Conservation (phyloP, 768 basidiomycete genomes). For the Hygrophoropsis aurantiaca region DNA sequence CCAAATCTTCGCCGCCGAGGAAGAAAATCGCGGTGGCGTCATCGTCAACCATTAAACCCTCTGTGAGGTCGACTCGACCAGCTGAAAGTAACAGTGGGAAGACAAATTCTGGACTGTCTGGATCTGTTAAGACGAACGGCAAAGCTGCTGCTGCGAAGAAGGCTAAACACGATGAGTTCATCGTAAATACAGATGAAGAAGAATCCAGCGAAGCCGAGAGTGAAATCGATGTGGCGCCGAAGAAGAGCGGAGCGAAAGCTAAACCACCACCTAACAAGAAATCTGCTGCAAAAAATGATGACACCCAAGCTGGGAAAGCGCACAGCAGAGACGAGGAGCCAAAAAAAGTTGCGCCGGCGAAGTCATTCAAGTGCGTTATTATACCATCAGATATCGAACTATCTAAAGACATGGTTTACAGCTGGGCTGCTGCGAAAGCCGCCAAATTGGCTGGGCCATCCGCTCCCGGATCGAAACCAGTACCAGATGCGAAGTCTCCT, state of each 20-base stretch:
- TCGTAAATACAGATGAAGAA: slow-evolving; percentile 25
- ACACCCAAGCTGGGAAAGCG: slow-evolving; percentile 15
- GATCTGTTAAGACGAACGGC: neutral
- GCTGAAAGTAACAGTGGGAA: neutral
- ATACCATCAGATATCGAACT: neutral
- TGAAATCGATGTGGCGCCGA: slow-evolving; percentile 3
- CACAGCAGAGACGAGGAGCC: slow-evolving; percentile 8
- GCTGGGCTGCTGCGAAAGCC: slow-evolving; percentile 55
- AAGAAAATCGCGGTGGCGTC: slow-evolving; percentile 36
- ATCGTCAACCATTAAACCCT: slow-evolving; percentile 3
- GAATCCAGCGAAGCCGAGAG: slow-evolving; percentile 16
- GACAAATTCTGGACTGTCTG: neutral
- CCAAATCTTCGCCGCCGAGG: slow-evolving; percentile 34
- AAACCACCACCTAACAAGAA: slow-evolving; percentile 21
- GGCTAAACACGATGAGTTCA: slow-evolving; percentile 32
- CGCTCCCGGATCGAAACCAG: slow-evolving; percentile 55
- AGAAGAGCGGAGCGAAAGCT: slow-evolving; percentile 8
- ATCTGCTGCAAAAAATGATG: slow-evolving; percentile 10
- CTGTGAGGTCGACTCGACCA: neutral
- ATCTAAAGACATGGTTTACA: slow-evolving; percentile 15
- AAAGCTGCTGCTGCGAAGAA: slow-evolving; percentile 2
- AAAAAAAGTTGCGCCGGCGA: neutral
- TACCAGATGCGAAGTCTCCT: slow-evolving; percentile 72
- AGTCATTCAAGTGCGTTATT: slow-evolving; percentile 26
- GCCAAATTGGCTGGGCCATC: slow-evolving; percentile 61